Evolutionary conservation across 257 asterid genomes (phyloP).

Genomic region (Rhazya stricta): DNA sequence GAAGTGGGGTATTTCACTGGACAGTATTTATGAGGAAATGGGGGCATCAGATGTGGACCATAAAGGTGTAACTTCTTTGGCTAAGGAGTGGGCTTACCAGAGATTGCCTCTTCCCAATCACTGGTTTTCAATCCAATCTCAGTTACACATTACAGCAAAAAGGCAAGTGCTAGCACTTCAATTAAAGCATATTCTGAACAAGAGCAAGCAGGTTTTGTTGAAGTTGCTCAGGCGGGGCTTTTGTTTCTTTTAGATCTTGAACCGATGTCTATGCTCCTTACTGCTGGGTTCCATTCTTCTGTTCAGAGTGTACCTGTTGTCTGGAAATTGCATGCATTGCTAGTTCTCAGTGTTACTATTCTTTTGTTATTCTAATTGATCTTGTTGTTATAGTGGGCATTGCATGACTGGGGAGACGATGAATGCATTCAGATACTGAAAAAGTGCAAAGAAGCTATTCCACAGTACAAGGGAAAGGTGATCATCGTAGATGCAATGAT

Average conservation of each 20-base stretch:
- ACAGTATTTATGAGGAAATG: slow-evolving; percentile 64
- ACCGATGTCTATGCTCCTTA: slow-evolving; percentile 39
- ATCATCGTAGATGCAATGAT: too few relatives aligned
- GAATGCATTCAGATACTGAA: too few relatives aligned
- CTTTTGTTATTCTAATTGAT: too few relatives aligned
- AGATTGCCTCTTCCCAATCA: slow-evolving; percentile 80
- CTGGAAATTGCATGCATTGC: slow-evolving; percentile 87
- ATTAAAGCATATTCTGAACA: slow-evolving; percentile 16
- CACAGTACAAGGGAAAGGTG: too few relatives aligned
- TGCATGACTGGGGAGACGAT: too few relatives aligned
- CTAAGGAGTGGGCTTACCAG: slow-evolving; percentile 77
- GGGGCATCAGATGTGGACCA: slow-evolving; percentile 24
- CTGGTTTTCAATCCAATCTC: slow-evolving; percentile 91
- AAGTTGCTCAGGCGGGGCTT: slow-evolving; percentile 68
- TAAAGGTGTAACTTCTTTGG: slow-evolving; percentile 43
- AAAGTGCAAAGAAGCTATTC: too few relatives aligned
- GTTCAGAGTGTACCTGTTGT: slow-evolving; percentile 49
- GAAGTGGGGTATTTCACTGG: slow-evolving; percentile 41
- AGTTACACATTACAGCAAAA: slow-evolving; percentile 33
- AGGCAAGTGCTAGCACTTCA: slow-evolving; percentile 17
- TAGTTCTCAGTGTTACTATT: too few relatives aligned
- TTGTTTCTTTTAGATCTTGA: slow-evolving; percentile 81
- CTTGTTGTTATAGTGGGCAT: too few relatives aligned
- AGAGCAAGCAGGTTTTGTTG: slow-evolving; percentile 34
- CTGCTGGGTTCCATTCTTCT: slow-evolving; percentile 34